Conservation (phyloP, 2,329 filamentous ascomycete species). For the Conoideocrella luteorostrata region DNA sequence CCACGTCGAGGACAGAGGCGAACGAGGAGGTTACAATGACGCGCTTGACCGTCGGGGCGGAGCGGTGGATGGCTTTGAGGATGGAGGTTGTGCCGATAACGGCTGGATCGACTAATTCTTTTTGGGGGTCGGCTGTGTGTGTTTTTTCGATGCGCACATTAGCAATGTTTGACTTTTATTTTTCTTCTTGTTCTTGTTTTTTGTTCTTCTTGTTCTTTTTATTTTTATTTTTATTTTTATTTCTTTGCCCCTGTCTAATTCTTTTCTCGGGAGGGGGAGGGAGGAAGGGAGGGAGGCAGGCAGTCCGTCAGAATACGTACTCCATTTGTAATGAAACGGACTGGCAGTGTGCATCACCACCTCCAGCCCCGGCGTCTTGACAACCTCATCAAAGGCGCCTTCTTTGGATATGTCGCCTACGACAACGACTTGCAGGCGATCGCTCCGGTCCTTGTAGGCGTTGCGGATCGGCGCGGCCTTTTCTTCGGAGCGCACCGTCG, state of each 20-base stretch:
- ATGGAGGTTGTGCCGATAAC: constrained; percentile 60
- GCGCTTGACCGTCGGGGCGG: constrained; percentile 56
- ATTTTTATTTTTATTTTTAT: no score
- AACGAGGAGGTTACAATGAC: constrained; percentile 59
- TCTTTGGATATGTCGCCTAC: constrained; percentile 72
- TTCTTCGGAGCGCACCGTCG: constrained; percentile 48
- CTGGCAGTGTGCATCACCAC: constrained; percentile 56
- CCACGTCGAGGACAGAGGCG: constrained; percentile 41
- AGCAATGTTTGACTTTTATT: no score
- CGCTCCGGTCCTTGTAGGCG: constrained; percentile 37
- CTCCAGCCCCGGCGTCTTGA: constrained; percentile 42
- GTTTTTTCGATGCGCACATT: no score
- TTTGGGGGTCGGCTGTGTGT: constrained; percentile 39
- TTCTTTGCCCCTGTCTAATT: no score
- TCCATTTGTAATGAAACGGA: constrained; percentile 50
- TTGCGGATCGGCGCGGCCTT: constrained; percentile 47
- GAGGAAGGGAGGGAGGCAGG: no score
- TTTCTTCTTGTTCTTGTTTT: no score
- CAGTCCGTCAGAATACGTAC: no score
- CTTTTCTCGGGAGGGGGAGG: no score
- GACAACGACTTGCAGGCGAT: constrained; percentile 46
- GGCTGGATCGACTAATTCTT: constrained; percentile 52
- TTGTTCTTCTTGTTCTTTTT: no score
- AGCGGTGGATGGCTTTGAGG: constrained; percentile 59
- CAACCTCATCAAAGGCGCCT: constrained; percentile 64